Evolutionary conservation across 1,284 basidiomycete genomes (phyloP), one percentile per base, ranked within the genome.

Genomic region (Leccinum huronense): DNA sequence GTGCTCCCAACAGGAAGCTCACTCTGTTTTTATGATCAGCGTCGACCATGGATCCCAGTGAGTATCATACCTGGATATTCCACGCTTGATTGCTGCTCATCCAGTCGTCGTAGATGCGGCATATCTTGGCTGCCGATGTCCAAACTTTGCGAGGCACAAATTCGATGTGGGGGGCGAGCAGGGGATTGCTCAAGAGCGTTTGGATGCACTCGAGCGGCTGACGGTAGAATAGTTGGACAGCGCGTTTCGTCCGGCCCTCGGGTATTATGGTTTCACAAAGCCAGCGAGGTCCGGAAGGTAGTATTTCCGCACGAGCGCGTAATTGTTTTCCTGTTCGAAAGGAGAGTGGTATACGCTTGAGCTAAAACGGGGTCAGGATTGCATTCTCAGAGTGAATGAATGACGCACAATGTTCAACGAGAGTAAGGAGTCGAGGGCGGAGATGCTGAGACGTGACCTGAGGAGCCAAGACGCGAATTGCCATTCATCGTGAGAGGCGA

Each of bases 221-320:
- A 34, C 19, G 31, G 23, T 64, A 61, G 33, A 64, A 64, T 23
- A 64, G 19, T 11, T 10, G 55, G 4, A 62, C 14, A 1, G 33
- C 3, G 0, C 55, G 31, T 23, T 54, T 66, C 1, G 31, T 61
- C 5, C 5, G 59, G 3, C 13, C 36, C 11, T 66, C 27, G 0
- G 63, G 51, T 7, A 34, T 2, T 14, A 63, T 13, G 0, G 19
- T 11, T 11, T 63, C 31, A 6, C 53, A 59, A 3, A 45, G n/a
- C 65, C 65, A 66, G 13, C 31, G n/a, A 3, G 62, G 62, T 11
- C 56, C 58, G 10, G 63, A 8, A 14, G 65, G 63, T 2, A 66
- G 23, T 1, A 23, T 27, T 40, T 66, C 59, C 16, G 55, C 45
- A 5, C 23, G n/a, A 5, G 54, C 31, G 1, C 40, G 31, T 1